Evolutionary conservation across 2,329 filamentous ascomycete species (phyloP).

Genomic region (Aspergillus sp.): DNA sequence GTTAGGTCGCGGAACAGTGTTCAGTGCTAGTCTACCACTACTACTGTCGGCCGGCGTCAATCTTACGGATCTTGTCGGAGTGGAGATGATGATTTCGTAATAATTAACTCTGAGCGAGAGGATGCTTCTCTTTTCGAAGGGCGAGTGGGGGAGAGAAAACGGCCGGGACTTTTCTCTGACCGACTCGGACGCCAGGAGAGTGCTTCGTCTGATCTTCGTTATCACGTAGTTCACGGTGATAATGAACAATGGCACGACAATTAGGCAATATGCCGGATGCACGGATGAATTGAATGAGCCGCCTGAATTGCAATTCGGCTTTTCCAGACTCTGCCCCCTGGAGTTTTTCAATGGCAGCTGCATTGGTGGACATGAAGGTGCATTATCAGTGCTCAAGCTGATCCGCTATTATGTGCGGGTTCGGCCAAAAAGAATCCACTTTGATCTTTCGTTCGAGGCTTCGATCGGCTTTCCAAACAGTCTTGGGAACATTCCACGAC

Average conservation of each 20-base stretch:
- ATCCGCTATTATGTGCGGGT: not conserved
- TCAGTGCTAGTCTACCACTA: conserved; percentile 9
- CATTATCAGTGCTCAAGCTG: not conserved
- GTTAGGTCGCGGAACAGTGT: not conserved
- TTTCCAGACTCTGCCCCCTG: conserved; percentile 9
- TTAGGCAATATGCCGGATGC: conserved; percentile 16
- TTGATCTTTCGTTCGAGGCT: conserved; percentile 13
- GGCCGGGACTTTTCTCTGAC: not conserved
- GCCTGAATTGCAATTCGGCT: conserved; percentile 15
- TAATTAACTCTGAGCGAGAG: not conserved
- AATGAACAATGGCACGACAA: conserved; percentile 6
- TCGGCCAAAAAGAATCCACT: conserved; percentile 11
- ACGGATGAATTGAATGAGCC: conserved; percentile 6
- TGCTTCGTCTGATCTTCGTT: not conserved
- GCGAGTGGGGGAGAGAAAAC: not conserved
- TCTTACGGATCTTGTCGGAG: conserved; percentile 9
- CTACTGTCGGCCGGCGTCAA: conserved; percentile 7
- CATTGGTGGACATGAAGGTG: not conserved
- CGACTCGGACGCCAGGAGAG: not conserved
- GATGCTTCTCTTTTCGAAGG: not conserved
- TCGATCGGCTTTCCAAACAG: conserved; percentile 18
- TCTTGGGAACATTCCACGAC: conserved; percentile 13
- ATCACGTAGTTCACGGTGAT: conserved; percentile 3
- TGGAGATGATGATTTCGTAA: conserved; percentile 1
- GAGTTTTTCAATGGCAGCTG: not conserved